Evolutionary conservation across 768 basidiomycete species (phyloP).

Genomic region (Stropharia rugosoannulata): DNA sequence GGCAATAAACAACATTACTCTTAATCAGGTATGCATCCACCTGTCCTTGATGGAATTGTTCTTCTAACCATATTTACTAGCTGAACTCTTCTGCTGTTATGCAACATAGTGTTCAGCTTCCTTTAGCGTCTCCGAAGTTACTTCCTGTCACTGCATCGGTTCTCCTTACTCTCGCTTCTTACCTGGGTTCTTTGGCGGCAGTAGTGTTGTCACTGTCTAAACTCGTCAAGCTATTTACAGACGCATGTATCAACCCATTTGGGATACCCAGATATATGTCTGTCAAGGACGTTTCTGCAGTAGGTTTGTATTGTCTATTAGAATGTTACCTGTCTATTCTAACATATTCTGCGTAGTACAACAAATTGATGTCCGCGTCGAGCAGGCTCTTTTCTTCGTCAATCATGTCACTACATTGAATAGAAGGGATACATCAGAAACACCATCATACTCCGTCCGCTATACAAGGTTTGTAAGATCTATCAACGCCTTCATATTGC

Average conservation of each 20-base stretch:
- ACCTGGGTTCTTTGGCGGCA: slow-evolving; percentile 14
- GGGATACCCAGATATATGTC: slow-evolving; percentile 6
- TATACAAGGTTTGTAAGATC: slow-evolving; percentile 62
- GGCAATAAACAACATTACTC: slow-evolving; percentile 33
- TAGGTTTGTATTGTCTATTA: slow-evolving; percentile 24
- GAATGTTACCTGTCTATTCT: not conserved
- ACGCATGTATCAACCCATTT: slow-evolving; percentile 16
- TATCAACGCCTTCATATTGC: not conserved
- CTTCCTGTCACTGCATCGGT: slow-evolving; percentile 24
- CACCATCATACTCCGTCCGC: slow-evolving; percentile 45
- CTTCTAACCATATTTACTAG: slow-evolving; percentile 21
- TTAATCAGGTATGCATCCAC: slow-evolving; percentile 37
- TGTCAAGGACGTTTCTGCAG: slow-evolving; percentile 45
- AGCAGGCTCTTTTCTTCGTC: slow-evolving; percentile 46
- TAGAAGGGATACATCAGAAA: slow-evolving; percentile 31
- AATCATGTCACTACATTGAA: slow-evolving; percentile 40
- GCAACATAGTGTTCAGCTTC: slow-evolving; percentile 19
- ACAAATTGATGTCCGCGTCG: slow-evolving; percentile 58
- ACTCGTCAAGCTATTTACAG: slow-evolving; percentile 19
- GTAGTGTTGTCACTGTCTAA: slow-evolving; percentile 16
- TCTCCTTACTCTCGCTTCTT: slow-evolving; percentile 23
- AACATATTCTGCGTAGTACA: slow-evolving; percentile 40
- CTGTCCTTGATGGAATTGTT: not conserved
- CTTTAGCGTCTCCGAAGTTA: slow-evolving; percentile 18
- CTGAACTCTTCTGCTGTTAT: slow-evolving; percentile 43